Evolutionary conservation across 768 basidiomycete species (phyloP), one percentile per base, ranked within the genome.

Genomic region (Collybia mongolica): DNA sequence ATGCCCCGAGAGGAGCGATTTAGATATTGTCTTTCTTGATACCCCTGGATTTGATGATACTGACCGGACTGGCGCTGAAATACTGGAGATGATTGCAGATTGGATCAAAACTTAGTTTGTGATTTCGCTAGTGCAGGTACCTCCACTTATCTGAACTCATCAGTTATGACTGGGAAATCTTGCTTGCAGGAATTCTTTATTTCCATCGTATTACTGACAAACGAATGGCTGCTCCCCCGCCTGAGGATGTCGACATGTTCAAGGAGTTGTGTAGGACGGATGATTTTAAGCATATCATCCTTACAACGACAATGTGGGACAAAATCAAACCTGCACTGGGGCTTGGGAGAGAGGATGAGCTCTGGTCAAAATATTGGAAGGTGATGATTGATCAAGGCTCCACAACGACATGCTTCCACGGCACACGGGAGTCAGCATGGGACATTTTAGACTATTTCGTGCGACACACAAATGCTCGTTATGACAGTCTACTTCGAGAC

Each of bases 261-360:
- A 62, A 64, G 26, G 67, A 74, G 45, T 66, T 77, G 15, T 76
- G 76, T 55, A 75, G 74, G 36, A 67, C 67, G 24, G 61, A 49
- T 26, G 3, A 3, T 26, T 7, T 26, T 7, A 3, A 26, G 42
- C 71, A 72, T 53, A 75, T 75, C 39, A 63, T 74, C 46, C 65
- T 77, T 48, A 67, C 67, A 42, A 77, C 76, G 53, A 76, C 67
- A 40, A 77, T 69, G 72, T 75, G 75, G 74, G 24, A 26, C 24
- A 7, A 26, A 4, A 7, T 26, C 24, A 7, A 26, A 26, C 3
- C 7, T 7, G 24, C 4, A 37, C 65, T 62, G 35, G 75, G 71
- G 4, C 60, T 56, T 32, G 55, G 48, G 14, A 67, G 76, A 6
- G 77, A 81, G 55, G 48, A 45, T 0, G 68, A 77, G 57, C 65